Evolutionary conservation across 306 rosid species (phyloP).

Genomic region (Fragaria ananassa): DNA sequence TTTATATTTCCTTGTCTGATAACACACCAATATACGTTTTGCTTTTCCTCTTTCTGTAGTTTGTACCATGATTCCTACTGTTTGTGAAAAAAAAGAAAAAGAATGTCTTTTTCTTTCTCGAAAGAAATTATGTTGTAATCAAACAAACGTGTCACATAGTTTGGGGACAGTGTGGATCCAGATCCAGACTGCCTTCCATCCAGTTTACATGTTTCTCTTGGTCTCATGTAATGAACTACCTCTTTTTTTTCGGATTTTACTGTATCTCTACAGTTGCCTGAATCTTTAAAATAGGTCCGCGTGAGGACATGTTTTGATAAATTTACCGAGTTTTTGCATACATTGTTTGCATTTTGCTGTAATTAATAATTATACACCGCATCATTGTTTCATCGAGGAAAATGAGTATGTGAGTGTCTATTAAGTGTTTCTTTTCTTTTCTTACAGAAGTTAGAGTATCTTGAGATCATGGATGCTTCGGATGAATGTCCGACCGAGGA

Average conservation of each 20-base stretch:
- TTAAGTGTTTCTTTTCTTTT: neutral
- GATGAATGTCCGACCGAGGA: slow-evolving; percentile 68
- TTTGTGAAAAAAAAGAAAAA: too few species aligned
- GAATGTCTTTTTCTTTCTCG: too few species aligned
- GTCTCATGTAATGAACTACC: neutral
- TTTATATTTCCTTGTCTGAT: too few species aligned
- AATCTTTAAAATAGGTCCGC: neutral
- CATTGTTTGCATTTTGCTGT: neutral
- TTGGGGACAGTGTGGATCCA: neutral
- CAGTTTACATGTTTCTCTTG: neutral
- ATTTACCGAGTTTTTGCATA: neutral
- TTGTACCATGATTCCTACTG: too few species aligned
- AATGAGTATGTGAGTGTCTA: neutral
- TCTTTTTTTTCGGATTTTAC: neutral
- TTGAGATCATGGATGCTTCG: slow-evolving; percentile 36
- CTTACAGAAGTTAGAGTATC: neutral
- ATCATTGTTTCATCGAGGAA: neutral
- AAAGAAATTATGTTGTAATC: neutral
- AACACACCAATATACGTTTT: too few species aligned
- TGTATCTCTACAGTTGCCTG: neutral
- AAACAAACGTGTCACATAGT: too few species aligned
- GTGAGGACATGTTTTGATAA: neutral
- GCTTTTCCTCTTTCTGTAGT: too few species aligned
- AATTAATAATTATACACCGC: neutral
- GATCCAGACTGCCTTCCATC: neutral